phyloP scores from a whole-genome alignment of 257 asterid genomes.

The Scutellaria minor region DNA sequence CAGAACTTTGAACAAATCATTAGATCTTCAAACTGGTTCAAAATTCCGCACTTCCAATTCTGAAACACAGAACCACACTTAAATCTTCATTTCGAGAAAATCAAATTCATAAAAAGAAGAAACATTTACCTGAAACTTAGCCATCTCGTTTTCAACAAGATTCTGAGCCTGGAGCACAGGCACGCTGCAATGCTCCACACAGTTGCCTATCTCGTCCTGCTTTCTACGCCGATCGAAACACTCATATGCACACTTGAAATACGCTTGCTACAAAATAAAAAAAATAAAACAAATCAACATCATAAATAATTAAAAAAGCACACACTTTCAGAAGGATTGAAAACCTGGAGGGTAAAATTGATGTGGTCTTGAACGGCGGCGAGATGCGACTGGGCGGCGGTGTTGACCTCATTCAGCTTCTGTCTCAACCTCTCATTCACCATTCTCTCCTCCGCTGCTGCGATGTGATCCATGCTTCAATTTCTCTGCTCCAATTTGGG shows the following conservation, averaged over 20 bases:
- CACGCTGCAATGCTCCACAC: conserved; percentile 91
- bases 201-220: conserved; percentile 69
- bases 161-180: conserved; percentile 86
- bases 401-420: conserved; percentile 81
- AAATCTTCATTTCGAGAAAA: background rate
- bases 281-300: too few relatives aligned
- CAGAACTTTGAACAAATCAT: too few relatives aligned
- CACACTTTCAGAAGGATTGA: background rate
- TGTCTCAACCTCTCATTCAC: conserved; percentile 74
- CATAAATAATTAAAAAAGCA: background rate
- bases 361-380: conserved; percentile 84
- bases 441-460: conserved; percentile 85
- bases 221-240: conserved; percentile 81
- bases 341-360: conserved; percentile 90
- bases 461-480: conserved; percentile 68
- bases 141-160: conserved; percentile 87
- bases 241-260: conserved; percentile 90
- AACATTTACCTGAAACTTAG: conserved; percentile 65
- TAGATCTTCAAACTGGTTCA: too few relatives aligned
- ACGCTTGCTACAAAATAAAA: conserved; percentile 71
- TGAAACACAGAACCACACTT: conserved; percentile 7
- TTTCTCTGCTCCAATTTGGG: background rate
- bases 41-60: background rate
- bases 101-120: background rate
- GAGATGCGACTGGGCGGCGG: conserved; percentile 82